Evolutionary conservation across 2,329 filamentous ascomycete genomes (phyloP).

Genomic region (Mycogone perniciosa): DNA sequence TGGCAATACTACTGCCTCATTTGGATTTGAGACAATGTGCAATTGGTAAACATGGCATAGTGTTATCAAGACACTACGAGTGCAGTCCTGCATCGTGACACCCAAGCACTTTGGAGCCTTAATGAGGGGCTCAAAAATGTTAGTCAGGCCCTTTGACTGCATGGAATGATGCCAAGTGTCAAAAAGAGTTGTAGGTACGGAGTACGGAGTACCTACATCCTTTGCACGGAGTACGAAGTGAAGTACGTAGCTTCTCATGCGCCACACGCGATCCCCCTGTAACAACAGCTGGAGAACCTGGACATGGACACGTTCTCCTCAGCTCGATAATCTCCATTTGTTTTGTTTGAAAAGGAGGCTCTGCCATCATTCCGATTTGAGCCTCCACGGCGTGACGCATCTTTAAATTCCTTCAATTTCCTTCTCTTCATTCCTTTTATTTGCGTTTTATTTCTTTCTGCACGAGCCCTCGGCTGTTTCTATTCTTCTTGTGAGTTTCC

Average conservation of each 20-base stretch:
- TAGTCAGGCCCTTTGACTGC: too few species aligned
- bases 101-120: too few species aligned
- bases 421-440: conserved; percentile 10
- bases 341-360: conserved; percentile 10
- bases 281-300: not conserved
- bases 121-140: too few species aligned
- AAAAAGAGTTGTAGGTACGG: too few species aligned
- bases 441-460: conserved; percentile 12
- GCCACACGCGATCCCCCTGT: not conserved
- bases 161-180: too few species aligned
- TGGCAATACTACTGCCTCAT: too few species aligned
- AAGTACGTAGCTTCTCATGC: conserved; percentile 1
- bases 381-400: conserved; percentile 9
- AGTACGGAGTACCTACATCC: too few species aligned
- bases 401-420: conserved; percentile 7
- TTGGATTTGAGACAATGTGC: too few species aligned
- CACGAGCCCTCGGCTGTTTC: not conserved
- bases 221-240: not conserved
- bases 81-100: too few species aligned
- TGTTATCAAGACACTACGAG: too few species aligned
- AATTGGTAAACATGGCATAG: too few species aligned
- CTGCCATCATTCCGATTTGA: conserved; percentile 5
- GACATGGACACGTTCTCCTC: conserved; percentile 12
- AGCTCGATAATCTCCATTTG: conserved; percentile 4
- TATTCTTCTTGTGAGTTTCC: conserved; percentile 15